Evolutionary conservation across 73 alveolate genomes (phyloP).

Genomic region (Tetrahymena elliotti): DNA sequence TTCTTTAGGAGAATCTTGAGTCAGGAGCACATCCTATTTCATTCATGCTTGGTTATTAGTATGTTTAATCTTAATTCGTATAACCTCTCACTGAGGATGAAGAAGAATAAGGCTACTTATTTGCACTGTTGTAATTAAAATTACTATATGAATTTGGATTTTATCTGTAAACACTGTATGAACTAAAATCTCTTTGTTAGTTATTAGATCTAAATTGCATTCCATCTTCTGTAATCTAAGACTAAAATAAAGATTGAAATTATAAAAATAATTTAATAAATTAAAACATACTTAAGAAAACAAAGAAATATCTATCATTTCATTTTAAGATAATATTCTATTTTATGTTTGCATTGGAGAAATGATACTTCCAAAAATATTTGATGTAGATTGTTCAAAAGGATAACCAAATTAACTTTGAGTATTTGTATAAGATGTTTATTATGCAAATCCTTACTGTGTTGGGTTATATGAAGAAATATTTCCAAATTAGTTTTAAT

Average conservation of each 20-base stretch:
- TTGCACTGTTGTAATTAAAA: neutral
- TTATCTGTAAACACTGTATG: neutral
- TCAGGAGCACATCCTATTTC: neutral
- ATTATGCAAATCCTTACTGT: neutral
- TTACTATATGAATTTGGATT: neutral
- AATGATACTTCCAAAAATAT: neutral
- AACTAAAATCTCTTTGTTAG: neutral
- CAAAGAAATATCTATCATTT: neutral
- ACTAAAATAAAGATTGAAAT: neutral
- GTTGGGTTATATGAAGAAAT: neutral
- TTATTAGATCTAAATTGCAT: neutral
- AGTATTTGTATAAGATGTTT: neutral
- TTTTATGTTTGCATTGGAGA: neutral
- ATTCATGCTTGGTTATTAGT: neutral
- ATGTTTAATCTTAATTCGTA: neutral
- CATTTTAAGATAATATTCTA: neutral
- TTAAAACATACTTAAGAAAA: neutral
- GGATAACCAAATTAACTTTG: neutral
- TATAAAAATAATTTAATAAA: neutral
- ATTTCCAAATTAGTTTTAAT: neutral
- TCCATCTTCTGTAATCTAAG: neutral
- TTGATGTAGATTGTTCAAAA: neutral
- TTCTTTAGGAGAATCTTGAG: neutral
- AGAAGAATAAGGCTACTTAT: neutral
- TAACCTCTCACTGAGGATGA: neutral